phyloP scores from a whole-genome alignment of 1,139 yeast species.

The Yamadazyma triangularis region DNA sequence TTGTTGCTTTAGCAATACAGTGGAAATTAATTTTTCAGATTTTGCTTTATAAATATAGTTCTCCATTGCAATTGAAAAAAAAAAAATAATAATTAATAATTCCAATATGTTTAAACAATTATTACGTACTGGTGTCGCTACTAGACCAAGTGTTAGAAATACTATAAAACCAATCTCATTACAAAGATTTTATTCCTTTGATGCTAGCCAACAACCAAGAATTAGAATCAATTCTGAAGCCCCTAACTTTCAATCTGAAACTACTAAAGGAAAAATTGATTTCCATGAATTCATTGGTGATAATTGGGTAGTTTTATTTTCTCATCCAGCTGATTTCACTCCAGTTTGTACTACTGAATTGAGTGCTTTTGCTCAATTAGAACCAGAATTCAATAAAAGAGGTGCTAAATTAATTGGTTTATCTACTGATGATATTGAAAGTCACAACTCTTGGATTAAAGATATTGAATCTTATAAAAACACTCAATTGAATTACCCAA shows the following conservation, averaged over 20 bases:
- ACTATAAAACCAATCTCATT: slow-evolving; percentile 2
- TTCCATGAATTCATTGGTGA: slow-evolving; percentile 76
- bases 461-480: slow-evolving; percentile 79
- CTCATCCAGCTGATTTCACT: slow-evolving; percentile 86
- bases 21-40: no score
- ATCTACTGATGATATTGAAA: slow-evolving; percentile 65
- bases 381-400: slow-evolving; percentile 76
- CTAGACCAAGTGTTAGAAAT: slow-evolving; percentile 6
- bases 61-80: no score
- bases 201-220: slow-evolving; percentile 63
- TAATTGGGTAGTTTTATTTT: slow-evolving; percentile 74
- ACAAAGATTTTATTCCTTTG: slow-evolving; percentile 42
- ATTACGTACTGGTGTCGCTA: slow-evolving; percentile 6
- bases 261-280: slow-evolving; percentile 69
- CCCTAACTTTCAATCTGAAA: slow-evolving; percentile 72
- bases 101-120: slow-evolving; percentile 17
- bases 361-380: slow-evolving; percentile 81
- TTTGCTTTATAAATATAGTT: no score
- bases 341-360: slow-evolving; percentile 90
- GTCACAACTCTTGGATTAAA: slow-evolving; percentile 77
- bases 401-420: slow-evolving; percentile 74
- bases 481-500: slow-evolving; percentile 66
- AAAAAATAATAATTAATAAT: no score
- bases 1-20: no score
- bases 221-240: slow-evolving; percentile 69